phyloP scores from a whole-genome alignment of 495 filamentous ascomycete genomes.

The Beverwykella pulmonaria region DNA sequence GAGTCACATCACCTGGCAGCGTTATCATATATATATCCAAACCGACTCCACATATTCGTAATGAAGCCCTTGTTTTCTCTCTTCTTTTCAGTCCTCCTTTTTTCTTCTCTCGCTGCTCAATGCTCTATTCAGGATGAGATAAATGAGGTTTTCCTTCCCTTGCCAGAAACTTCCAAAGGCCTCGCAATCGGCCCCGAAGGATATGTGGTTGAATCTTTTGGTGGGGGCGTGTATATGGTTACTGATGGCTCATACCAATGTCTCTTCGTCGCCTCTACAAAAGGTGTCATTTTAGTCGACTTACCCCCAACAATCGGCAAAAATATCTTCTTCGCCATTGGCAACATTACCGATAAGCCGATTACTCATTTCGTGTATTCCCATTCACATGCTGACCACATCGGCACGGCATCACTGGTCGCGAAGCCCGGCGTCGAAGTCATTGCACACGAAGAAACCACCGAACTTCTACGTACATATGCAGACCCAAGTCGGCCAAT shows the following conservation, averaged over 20 bases:
- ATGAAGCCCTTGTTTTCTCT: constrained; percentile 3
- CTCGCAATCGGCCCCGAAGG: constrained; percentile 18
- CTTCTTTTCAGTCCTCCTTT: constrained; percentile 5
- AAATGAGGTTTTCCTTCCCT: constrained; percentile 1
- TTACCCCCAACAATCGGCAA: constrained; percentile 48
- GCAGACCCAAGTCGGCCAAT: constrained; percentile 42
- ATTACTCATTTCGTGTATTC: constrained; percentile 49
- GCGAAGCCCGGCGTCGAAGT: constrained; percentile 29
- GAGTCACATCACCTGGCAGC: constrained; percentile 1
- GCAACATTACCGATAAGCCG: constrained; percentile 43
- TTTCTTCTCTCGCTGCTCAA: constrained; percentile 5
- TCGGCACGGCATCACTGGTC: constrained; percentile 45
- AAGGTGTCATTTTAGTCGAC: constrained; percentile 50
- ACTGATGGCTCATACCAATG: constrained; percentile 46
- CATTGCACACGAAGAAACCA: constrained; percentile 46
- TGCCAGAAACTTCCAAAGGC: constrained; percentile 3
- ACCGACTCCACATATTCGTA: background rate
- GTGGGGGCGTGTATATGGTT: constrained; percentile 48
- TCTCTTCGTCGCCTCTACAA: constrained; percentile 45
- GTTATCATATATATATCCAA: background rate
- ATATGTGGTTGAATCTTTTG: constrained; percentile 45
- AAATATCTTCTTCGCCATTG: constrained; percentile 45
- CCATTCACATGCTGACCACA: constrained; percentile 50
- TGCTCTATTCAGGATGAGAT: constrained; percentile 3
- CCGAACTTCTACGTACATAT: constrained; percentile 26